Conservation (phyloP, 345 rosid genomes). For the Acer negundo region DNA sequence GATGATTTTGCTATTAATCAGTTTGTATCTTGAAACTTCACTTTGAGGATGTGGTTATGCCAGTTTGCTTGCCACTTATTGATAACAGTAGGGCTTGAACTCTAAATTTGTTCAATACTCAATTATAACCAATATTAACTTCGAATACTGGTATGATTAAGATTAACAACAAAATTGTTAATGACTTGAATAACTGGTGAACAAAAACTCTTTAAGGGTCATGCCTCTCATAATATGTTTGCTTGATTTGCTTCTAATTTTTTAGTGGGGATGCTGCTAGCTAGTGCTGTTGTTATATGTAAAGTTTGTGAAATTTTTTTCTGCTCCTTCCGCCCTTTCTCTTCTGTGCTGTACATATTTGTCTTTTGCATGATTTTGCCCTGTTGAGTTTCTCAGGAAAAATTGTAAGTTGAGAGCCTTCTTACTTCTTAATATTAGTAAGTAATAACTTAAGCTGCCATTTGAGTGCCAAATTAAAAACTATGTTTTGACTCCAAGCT, state of each 20-base stretch:
- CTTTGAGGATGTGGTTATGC: not conserved
- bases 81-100: not conserved
- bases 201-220: not conserved
- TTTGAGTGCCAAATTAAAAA: too few relatives aligned
- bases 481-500: not conserved
- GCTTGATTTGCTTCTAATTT: not conserved
- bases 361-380: too few relatives aligned
- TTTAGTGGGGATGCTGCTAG: conserved; percentile 2
- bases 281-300: not conserved
- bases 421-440: too few relatives aligned
- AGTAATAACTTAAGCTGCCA: too few relatives aligned
- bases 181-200: not conserved
- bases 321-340: too few relatives aligned
- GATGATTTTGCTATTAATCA: not conserved
- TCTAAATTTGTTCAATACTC: not conserved
- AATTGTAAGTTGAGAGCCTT: too few relatives aligned
- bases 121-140: not conserved
- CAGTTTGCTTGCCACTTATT: not conserved
- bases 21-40: not conserved
- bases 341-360: too few relatives aligned
- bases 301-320: not conserved
- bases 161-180: not conserved
- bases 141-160: not conserved
- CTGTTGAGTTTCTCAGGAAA: too few relatives aligned
- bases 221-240: conserved; percentile 6